A percentile compares a stretch with the other conserved stretches of the same genome.
Conservation (phyloP, 208 protist genomes). For the Crithidia thermophila region DNA sequence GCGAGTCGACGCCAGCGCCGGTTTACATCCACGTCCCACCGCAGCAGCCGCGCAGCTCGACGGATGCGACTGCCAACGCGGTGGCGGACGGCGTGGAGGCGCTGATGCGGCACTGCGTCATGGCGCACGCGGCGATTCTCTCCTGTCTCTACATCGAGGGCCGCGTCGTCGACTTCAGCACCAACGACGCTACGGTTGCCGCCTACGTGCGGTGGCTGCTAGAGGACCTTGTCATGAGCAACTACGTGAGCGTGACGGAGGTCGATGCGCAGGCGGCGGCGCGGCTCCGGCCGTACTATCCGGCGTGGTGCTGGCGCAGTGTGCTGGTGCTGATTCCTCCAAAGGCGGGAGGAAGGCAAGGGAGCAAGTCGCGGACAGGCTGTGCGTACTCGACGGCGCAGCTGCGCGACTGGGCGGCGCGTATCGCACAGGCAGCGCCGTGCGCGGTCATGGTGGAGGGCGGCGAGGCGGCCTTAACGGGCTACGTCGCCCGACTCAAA, state of each 20-base stretch:
- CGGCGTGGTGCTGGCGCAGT: conserved; percentile 42
- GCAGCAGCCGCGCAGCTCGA: not conserved
- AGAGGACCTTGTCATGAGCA: conserved; percentile 41
- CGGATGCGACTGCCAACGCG: not conserved
- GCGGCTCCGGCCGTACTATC: conserved; percentile 46
- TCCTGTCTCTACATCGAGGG: conserved; percentile 79
- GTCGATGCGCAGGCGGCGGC: conserved; percentile 1
- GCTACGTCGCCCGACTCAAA: conserved; percentile 31
- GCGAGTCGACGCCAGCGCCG: conserved; percentile 31
- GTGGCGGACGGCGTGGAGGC: conserved; percentile 10
- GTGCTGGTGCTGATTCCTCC: conserved; percentile 65
- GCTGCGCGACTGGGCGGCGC: conserved; percentile 23
- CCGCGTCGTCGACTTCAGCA: conserved; percentile 56
- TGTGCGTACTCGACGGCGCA: conserved; percentile 7
- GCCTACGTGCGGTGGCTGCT: conserved; percentile 69
- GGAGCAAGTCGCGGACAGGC: conserved; percentile 9
- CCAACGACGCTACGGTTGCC: conserved; percentile 39
- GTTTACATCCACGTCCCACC: conserved; percentile 50
- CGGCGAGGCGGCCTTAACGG: not conserved
- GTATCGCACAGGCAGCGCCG: conserved; percentile 54
- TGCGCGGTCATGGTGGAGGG: conserved; percentile 56
- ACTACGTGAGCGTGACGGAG: conserved; percentile 36
- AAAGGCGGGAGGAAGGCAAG: conserved; percentile 2
- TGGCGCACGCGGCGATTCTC: conserved; percentile 70
- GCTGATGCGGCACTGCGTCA: conserved; percentile 45